phyloP scores from a whole-genome alignment of 2,329 filamentous ascomycete species.

The Diplodia sapinea region DNA sequence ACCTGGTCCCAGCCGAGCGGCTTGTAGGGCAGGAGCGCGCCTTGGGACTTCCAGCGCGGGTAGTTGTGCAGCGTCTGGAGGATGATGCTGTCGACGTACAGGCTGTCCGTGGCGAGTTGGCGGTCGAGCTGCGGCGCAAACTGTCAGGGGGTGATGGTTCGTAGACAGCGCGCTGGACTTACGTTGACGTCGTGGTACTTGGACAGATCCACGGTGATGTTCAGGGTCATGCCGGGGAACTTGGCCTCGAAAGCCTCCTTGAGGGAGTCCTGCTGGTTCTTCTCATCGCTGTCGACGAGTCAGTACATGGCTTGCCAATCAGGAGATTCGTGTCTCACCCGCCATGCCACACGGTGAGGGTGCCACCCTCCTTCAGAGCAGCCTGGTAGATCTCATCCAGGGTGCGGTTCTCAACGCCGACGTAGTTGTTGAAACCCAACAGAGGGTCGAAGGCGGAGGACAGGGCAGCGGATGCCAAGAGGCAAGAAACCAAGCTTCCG shows the following conservation, averaged over 20 bases:
- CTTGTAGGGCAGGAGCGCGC: constrained; percentile 57
- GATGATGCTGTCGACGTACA: constrained; percentile 53
- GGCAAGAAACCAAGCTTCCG: not conserved
- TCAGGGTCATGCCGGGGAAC: constrained; percentile 59
- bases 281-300: constrained; percentile 45
- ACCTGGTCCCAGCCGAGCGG: constrained; percentile 56
- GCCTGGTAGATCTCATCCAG: constrained; percentile 59
- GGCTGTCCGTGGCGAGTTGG: constrained; percentile 47
- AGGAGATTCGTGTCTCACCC: constrained; percentile 37
- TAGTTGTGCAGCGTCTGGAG: constrained; percentile 61
- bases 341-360: constrained; percentile 57
- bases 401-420: constrained; percentile 51
- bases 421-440: constrained; percentile 24
- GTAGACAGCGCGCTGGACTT: not conserved
- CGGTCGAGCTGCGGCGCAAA: constrained; percentile 49
- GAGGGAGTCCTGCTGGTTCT: constrained; percentile 47
- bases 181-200: constrained; percentile 59
- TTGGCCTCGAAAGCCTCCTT: constrained; percentile 54
- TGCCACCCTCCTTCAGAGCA: constrained; percentile 53
- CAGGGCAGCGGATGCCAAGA: constrained; percentile 12
- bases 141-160: not conserved
- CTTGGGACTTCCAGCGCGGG: constrained; percentile 58
- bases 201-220: constrained; percentile 61
- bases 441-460: constrained; percentile 23
- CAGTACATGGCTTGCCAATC: not conserved